A percentile compares a stretch with the other conserved stretches of the same genome.
These are phyloP conservation scores for Ogataea nitratoaversa DNA, from an alignment of 805 yeast genomes.

Conservation along the genomic window DNA sequence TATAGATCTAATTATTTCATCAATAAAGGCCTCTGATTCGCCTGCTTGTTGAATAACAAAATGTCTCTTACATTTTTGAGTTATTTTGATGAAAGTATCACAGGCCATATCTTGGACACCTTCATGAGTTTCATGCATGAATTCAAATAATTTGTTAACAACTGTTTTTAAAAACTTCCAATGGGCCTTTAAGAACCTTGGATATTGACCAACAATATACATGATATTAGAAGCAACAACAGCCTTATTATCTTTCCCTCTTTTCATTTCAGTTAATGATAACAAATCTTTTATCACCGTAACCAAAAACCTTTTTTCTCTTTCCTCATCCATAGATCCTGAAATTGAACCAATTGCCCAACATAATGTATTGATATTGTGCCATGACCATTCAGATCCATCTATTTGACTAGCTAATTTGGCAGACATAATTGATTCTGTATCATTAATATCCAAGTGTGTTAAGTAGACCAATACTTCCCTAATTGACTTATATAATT, in stretches of 20 bases:
- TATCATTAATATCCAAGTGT: conserved; percentile 90
- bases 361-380: conserved; percentile 91
- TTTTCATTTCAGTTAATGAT: conserved; percentile 89
- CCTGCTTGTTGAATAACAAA: conserved; percentile 83
- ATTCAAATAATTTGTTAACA: conserved; percentile 90
- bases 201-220: conserved; percentile 99
- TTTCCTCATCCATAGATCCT: conserved; percentile 97
- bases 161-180: conserved; percentile 98
- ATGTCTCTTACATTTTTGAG: conserved; percentile 91
- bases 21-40: conserved; percentile 87
- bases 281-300: conserved; percentile 88
- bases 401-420: conserved; percentile 91
- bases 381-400: conserved; percentile 99
- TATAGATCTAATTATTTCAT: conserved; percentile 79
- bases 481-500: conserved; percentile 90
- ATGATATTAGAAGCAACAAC: conserved; percentile 99
- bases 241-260: conserved; percentile 97
- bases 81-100: conserved; percentile 95
- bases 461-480: conserved; percentile 94
- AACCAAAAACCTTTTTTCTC: conserved; percentile 92
- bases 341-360: conserved; percentile 99
- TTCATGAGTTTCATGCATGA: conserved; percentile 99
- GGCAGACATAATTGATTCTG: conserved; percentile 89
- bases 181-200: conserved; percentile 94
- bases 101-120: conserved; percentile 99